Evolutionary conservation across 1,284 basidiomycete species (phyloP), one percentile per base, ranked within the genome.

Genomic region (Moesziomyces sp.): DNA sequence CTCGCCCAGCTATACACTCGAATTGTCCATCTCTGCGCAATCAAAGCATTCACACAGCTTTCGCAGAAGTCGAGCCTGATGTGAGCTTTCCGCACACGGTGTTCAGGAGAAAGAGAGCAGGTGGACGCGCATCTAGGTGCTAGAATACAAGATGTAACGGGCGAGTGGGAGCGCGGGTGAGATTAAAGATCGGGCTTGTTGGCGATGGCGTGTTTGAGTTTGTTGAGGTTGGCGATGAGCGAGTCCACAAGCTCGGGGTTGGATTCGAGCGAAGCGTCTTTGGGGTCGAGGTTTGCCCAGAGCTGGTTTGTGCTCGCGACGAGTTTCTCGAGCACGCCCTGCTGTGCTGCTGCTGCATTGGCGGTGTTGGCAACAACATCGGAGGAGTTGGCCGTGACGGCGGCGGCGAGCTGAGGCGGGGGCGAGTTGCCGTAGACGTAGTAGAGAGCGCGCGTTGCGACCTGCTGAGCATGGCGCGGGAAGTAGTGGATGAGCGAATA

Each of bases 351-450:
- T 33, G 55, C 58, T 28, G 55, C 55, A 2, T 47, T 19, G 16
- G 49, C 30, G 19, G 51, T 24, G 9, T 28, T 43, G 24, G 40
- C 42, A 9, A 26, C 42, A 5, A 16, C 40, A 2, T 30, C 4
- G 0, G 23, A 13, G 7, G 46, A 44, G 18, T 46, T 30, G 7
- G 42, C 40, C 5, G 56, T 58, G 13, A 63, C 66, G 1, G 56
- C 66, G 3, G 55, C 55, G 0, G 66, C 66, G 16, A 69, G 52
- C 21, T 58, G 51, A 9, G 59, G 59, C 16, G 71, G 53, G 3
- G 71, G 71, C 5, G 48, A 47, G 50, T 61, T 70, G 21, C 74
- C 74, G 46, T 76, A 76, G 28, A 76, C 53, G 30, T 76, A 76
- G 58, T 72, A 76, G 3, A 62, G 46, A 1, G 65, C 62, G 5